Percentiles rank a stretch among this genome's conserved stretches.
phyloP scores from a whole-genome alignment of 169 alveolate species.

The Toxoplasma gondii region DNA sequence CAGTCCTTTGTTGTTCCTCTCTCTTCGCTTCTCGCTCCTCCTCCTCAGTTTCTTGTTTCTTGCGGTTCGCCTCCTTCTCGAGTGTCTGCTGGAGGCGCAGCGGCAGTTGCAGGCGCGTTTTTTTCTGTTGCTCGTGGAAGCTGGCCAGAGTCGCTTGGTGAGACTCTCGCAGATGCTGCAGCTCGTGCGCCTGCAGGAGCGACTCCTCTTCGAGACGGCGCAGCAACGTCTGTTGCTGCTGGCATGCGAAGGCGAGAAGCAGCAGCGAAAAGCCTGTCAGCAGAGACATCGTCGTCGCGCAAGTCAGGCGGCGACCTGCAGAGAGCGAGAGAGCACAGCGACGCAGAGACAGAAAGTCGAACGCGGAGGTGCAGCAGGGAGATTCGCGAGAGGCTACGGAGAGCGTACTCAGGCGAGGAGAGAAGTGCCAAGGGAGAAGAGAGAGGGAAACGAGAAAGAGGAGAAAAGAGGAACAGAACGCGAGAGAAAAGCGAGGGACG shows the following conservation, averaged over 20 bases:
- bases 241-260: slow-evolving; percentile 30
- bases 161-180: neutral
- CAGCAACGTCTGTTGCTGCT: slow-evolving; percentile 35
- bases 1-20: neutral
- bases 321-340: neutral
- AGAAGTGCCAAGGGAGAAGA: neutral
- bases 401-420: neutral
- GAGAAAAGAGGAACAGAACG: neutral
- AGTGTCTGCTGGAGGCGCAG: slow-evolving; percentile 23
- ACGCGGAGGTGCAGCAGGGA: neutral
- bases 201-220: neutral
- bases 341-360: neutral
- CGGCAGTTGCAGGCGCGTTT: slow-evolving; percentile 6
- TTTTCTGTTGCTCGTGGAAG: neutral
- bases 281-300: slow-evolving; percentile 31
- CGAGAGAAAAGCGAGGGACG: too few species aligned
- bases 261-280: slow-evolving; percentile 30
- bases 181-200: neutral
- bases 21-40: neutral
- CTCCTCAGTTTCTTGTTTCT: neutral
- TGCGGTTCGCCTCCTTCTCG: neutral
- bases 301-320: slow-evolving; percentile 28
- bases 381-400: neutral
- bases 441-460: neutral
- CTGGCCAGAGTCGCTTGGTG: neutral